Conservation (phyloP, 2,329 filamentous ascomycete species). For the Nigrograna mackinnonii region DNA sequence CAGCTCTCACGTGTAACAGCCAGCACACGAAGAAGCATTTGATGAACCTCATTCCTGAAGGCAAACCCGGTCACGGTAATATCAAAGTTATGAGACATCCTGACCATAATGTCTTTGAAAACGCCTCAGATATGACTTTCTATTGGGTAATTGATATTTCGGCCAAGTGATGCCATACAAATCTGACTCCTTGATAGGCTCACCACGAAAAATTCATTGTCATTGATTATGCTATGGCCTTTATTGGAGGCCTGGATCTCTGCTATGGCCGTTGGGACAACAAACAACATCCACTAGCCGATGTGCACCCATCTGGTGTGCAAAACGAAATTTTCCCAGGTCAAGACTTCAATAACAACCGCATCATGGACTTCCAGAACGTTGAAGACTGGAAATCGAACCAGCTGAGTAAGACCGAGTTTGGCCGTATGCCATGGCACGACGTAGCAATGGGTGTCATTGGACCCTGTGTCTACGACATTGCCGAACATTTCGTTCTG, state of each 20-base stretch:
- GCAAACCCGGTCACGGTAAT: constrained; percentile 80
- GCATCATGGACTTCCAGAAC: constrained; percentile 91
- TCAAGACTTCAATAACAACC: constrained; percentile 98
- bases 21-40: constrained; percentile 89
- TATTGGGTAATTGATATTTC: constrained; percentile 67
- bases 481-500: constrained; percentile 92
- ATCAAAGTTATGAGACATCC: constrained; percentile 89
- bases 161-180: neutral
- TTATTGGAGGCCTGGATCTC: constrained; percentile 91
- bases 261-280: constrained; percentile 96
- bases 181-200: constrained; percentile 52
- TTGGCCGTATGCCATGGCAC: constrained; percentile 97
- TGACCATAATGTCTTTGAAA: constrained; percentile 93
- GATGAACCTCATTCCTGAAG: constrained; percentile 79
- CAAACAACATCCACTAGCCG: constrained; percentile 81
- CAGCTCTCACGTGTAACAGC: constrained; percentile 82
- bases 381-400: constrained; percentile 93
- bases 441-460: constrained; percentile 92
- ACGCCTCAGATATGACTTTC: constrained; percentile 92
- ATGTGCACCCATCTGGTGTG: constrained; percentile 84
- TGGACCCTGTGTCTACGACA: constrained; percentile 88
- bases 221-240: constrained; percentile 86
- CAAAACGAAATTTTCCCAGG: constrained; percentile 87
- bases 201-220: constrained; percentile 98
- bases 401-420: constrained; percentile 87